Evolutionary conservation across 2,329 filamentous ascomycete genomes (phyloP).

Genomic region (Aspergillus awamori): DNA sequence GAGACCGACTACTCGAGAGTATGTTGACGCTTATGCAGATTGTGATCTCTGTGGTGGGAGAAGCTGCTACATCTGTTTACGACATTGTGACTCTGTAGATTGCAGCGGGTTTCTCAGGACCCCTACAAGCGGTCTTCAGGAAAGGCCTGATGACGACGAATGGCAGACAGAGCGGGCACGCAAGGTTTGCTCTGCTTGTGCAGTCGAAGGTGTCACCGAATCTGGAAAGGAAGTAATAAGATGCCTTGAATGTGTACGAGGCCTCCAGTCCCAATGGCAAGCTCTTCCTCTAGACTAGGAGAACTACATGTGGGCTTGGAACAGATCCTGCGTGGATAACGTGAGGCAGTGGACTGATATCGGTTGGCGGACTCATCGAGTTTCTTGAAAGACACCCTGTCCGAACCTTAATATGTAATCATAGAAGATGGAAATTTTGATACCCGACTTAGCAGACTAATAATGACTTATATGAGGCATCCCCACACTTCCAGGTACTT

Average conservation of each 20-base stretch:
- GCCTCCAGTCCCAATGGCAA: constrained; percentile 21
- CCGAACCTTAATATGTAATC: background rate
- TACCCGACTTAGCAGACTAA: background rate
- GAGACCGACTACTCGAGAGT: constrained; percentile 42
- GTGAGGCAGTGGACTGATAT: background rate
- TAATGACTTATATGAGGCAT: background rate
- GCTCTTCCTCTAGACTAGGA: constrained; percentile 2
- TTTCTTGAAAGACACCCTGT: background rate
- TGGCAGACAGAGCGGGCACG: constrained; percentile 23
- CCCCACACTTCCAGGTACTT: background rate
- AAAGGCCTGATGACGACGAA: background rate
- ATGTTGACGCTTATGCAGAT: constrained; percentile 46
- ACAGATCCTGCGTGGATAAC: background rate
- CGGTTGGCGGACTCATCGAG: background rate
- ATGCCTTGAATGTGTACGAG: constrained; percentile 42
- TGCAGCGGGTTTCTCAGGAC: constrained; percentile 26
- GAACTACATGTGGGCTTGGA: background rate
- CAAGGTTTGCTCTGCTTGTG: constrained; percentile 45
- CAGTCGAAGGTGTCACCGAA: constrained; percentile 44
- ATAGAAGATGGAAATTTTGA: background rate
- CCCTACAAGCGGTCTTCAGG: constrained; percentile 9
- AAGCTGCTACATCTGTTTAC: constrained; percentile 47
- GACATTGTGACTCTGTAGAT: constrained; percentile 39
- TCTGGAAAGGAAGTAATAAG: constrained; percentile 40
- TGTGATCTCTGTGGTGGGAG: constrained; percentile 44